Conservation (phyloP, 176 grass and related monocot species). For the Bothriochloa decipiens region DNA sequence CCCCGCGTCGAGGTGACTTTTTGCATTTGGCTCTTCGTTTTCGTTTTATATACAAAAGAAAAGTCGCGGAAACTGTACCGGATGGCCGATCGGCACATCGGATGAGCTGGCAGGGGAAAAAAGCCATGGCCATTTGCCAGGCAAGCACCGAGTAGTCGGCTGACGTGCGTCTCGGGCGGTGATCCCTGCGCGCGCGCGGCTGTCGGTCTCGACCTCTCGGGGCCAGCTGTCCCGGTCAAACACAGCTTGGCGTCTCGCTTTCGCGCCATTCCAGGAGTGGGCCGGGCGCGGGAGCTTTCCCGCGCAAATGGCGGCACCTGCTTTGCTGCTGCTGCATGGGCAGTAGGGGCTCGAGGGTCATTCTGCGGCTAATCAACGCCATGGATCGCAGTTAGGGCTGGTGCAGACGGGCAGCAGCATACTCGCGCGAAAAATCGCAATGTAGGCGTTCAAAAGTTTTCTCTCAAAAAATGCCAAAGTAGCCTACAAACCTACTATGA, state of each 20-base stretch:
- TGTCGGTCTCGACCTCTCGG: not conserved
- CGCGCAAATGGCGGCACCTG: slow-evolving; percentile 36
- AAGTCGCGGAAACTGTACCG: not conserved
- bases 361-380: not conserved
- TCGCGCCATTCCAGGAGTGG: slow-evolving; percentile 43
- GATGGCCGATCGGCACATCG: not conserved
- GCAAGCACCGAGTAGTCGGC: not conserved
- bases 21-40: not conserved
- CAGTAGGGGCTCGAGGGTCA: not conserved
- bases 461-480: no score
- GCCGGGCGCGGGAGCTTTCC: slow-evolving; percentile 8
- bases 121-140: not conserved
- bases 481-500: no score
- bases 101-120: not conserved
- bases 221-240: slow-evolving; percentile 54
- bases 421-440: no score
- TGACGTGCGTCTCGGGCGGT: slow-evolving; percentile 20
- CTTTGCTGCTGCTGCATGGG: not conserved
- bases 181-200: not conserved
- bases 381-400: not conserved
- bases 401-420: not conserved
- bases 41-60: not conserved
- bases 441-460: no score
- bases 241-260: slow-evolving; percentile 23
- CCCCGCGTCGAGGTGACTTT: not conserved